A percentile compares a stretch with the other conserved stretches of the same genome.
These are phyloP conservation scores for Karstenula rhodostoma DNA, from an alignment of 2,329 filamentous ascomycete genomes.

Conservation along the genomic window DNA sequence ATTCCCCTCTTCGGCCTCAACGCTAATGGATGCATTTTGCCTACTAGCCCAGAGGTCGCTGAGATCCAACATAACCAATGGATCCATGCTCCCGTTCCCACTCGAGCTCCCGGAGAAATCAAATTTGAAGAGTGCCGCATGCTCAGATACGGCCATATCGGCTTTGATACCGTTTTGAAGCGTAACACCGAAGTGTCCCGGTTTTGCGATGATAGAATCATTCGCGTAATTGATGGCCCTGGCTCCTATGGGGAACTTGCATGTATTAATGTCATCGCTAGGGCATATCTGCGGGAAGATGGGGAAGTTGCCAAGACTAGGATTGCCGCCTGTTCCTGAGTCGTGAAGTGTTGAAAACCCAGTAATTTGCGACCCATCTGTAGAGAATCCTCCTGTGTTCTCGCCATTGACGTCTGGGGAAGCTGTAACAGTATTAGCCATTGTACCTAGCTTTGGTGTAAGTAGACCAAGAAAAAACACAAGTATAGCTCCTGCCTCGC, in stretches of 20 bases:
- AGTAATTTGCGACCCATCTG: constrained; percentile 53
- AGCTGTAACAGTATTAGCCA: constrained; percentile 57
- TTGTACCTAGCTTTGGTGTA: constrained; percentile 31
- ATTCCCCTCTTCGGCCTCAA: constrained; percentile 53
- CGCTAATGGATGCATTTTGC: constrained; percentile 60
- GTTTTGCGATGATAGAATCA: constrained; percentile 61
- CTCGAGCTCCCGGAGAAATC: constrained; percentile 55
- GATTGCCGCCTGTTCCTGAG: constrained; percentile 51
- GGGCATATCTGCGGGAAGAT: constrained; percentile 74
- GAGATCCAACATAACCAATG: constrained; percentile 67
- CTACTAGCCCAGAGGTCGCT: constrained; percentile 65
- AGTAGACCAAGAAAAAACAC: too few relatives aligned
- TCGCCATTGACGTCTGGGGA: constrained; percentile 58
- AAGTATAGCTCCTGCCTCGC: neutral
- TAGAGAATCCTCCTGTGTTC: constrained; percentile 66
- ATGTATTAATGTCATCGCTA: constrained; percentile 67
- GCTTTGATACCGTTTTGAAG: constrained; percentile 64
- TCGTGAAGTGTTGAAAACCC: constrained; percentile 52
- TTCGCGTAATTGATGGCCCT: constrained; percentile 61
- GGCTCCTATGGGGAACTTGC: constrained; percentile 60
- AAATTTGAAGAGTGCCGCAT: constrained; percentile 68
- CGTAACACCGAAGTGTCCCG: constrained; percentile 68
- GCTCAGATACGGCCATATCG: constrained; percentile 69
- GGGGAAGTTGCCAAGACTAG: constrained; percentile 77
- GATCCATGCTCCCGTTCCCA: constrained; percentile 51